phyloP scores from a whole-genome alignment of 345 rosid genomes.

The Adansonia digitata region DNA sequence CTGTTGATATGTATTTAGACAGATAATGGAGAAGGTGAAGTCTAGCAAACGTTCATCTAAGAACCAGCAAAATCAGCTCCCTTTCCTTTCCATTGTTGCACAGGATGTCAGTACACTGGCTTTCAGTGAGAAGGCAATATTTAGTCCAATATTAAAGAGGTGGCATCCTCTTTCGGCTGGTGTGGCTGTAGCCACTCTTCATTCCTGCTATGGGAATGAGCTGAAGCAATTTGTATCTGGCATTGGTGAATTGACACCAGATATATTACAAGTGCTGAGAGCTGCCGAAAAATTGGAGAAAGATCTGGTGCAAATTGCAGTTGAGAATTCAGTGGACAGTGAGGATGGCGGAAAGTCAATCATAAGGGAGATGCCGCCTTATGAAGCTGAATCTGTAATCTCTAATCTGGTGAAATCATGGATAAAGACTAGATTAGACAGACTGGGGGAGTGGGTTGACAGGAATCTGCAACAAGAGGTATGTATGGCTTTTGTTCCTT shows the following conservation, averaged over 20 bases:
- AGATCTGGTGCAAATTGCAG: slow-evolving; percentile 96
- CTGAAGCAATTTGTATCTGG: slow-evolving; percentile 62
- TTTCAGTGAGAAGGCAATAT: slow-evolving; percentile 68
- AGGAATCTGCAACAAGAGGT: slow-evolving; percentile 92
- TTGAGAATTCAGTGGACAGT: slow-evolving; percentile 89
- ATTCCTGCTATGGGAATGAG: slow-evolving; percentile 77
- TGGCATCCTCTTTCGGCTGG: slow-evolving; percentile 98
- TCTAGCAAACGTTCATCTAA: slow-evolving; percentile 48
- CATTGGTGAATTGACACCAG: slow-evolving; percentile 78
- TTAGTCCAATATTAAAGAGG: slow-evolving; percentile 80
- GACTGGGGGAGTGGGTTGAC: slow-evolving; percentile 82
- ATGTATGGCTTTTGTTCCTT: slow-evolving; percentile 3
- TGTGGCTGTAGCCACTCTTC: slow-evolving; percentile 93
- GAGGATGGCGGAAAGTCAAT: slow-evolving; percentile 98
- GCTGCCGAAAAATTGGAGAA: slow-evolving; percentile 93
- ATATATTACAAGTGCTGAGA: slow-evolving; percentile 78
- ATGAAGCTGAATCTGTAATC: slow-evolving; percentile 81
- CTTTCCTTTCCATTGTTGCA: slow-evolving; percentile 75
- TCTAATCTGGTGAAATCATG: slow-evolving; percentile 71
- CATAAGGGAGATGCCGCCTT: slow-evolving; percentile 96
- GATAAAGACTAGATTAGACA: slow-evolving; percentile 76
- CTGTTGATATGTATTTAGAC: slow-evolving; percentile 21
- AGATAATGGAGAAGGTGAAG: slow-evolving; percentile 72
- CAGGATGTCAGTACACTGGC: slow-evolving; percentile 76
- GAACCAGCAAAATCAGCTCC: slow-evolving; percentile 56